Base-by-base conservation (phyloP, 805 yeast genomes). In the Starmerella scarabaei region DNA sequence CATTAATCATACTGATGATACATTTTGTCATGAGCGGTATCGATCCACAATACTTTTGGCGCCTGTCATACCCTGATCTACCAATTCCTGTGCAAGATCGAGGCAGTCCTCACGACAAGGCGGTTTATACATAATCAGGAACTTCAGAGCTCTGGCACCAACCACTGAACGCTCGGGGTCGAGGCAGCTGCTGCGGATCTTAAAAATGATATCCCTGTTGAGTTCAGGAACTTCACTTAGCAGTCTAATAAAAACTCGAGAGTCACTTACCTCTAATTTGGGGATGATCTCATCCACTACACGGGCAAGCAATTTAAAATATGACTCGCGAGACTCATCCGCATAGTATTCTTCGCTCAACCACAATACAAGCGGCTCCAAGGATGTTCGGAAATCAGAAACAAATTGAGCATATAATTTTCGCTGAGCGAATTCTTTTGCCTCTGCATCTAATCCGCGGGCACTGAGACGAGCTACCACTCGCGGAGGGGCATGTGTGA, bases 311-410 rank as follows among this genome's bases (percentile, higher is more conserved):
- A 93, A 84, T 42, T 67, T 65, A 42, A 70, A 59, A 58, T 91
- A 91, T 85, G 93, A 83, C 58, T 86, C 95, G 59, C 84, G 94
- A 51, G 79, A 81, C 41, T 84, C 62, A 53, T 77, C 81, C 36
- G 73, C 65, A 61, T 73, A 77, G 93, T 95, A 91, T 58, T 91
- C 98, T 60, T 91, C 98, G 53, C 80, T 86, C 40, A 91, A 63
- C 99, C 99, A 91, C 47, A 80, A 85, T 29, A 88, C 75, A 16
- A 84, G 75, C 27, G 78, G 61, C 43, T 82, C 93, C 11, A 86
- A 68, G 27, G 88, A 65, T 8, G 65, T 66, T 40, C 79, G 79
- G 51, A 86, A 75, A 53, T 80, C 82, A 9, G 69, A 76, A 52
- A 82, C 65, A 40, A 84, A 77, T 55, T 79, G 81, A 15, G 76